A percentile compares a stretch with the other conserved stretches of the same genome.
These are phyloP conservation scores for Trichophyton simii DNA, from an alignment of 2,329 filamentous ascomycete genomes.

Conservation along the genomic window DNA sequence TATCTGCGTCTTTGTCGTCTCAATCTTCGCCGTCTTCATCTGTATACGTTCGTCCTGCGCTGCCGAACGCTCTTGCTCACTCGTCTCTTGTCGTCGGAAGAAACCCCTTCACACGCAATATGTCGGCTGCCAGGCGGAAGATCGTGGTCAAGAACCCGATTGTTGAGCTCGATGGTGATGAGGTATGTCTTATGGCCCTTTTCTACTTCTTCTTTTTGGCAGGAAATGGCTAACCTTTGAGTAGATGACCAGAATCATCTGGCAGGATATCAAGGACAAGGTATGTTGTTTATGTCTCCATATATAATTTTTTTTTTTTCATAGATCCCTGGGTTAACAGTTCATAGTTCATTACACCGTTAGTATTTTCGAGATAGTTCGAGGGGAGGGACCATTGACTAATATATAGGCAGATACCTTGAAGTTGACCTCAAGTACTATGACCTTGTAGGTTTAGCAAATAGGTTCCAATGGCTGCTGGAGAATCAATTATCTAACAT, in stretches of 20 bases:
- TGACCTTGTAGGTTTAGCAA: constrained; percentile 47
- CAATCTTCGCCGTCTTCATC: constrained; percentile 19
- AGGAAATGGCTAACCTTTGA: constrained; percentile 7
- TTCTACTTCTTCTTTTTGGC: no score
- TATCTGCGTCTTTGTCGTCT: constrained; percentile 15
- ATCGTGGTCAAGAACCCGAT: constrained; percentile 99
- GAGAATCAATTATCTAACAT: constrained; percentile 8
- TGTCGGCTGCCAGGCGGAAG: constrained; percentile 50
- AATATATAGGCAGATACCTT: constrained; percentile 48
- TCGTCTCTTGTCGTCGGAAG: constrained; percentile 1
- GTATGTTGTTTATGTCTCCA: constrained; percentile 26
- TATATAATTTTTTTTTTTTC: constrained; percentile 3
- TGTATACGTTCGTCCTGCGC: constrained; percentile 17
- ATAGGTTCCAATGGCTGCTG: background rate
- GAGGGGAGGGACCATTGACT: background rate
- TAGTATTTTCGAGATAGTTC: constrained; percentile 17
- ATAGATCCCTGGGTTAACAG: constrained; percentile 6
- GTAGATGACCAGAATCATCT: constrained; percentile 97
- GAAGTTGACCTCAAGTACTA: constrained; percentile 98
- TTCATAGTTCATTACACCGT: constrained; percentile 67
- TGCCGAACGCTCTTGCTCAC: constrained; percentile 11
- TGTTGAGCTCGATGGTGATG: constrained; percentile 87
- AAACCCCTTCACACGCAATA: constrained; percentile 29
- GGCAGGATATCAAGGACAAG: constrained; percentile 98
- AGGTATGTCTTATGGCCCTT: constrained; percentile 26